Percentiles rank a stretch among this genome's conserved stretches.
phyloP scores from a whole-genome alignment of 1,139 yeast genomes.

The Blastobotrys persicus region DNA sequence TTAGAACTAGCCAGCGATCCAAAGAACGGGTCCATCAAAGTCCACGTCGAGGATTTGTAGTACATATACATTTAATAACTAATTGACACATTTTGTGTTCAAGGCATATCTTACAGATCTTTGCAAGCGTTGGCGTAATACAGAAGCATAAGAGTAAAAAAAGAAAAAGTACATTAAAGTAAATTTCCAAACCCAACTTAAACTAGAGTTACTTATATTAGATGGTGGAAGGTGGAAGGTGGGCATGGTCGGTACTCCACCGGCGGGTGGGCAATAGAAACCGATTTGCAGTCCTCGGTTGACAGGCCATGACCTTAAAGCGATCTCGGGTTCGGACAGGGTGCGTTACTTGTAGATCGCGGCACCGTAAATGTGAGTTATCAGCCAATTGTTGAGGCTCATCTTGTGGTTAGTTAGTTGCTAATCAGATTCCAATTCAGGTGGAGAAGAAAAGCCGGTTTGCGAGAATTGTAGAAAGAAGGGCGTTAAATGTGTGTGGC shows the following conservation, averaged over 20 bases:
- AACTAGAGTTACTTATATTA: too few species aligned
- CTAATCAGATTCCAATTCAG: not conserved
- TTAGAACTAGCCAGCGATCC: constrained; percentile 3
- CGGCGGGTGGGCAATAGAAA: too few species aligned
- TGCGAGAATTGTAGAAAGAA: constrained; percentile 11
- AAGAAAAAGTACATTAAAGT: too few species aligned
- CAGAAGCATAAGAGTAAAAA: too few species aligned
- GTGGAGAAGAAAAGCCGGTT: constrained; percentile 6
- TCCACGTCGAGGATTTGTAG: constrained; percentile 1
- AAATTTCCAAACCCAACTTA: too few species aligned
- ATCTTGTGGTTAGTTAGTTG: not conserved
- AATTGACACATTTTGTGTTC: too few species aligned
- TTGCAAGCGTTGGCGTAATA: too few species aligned
- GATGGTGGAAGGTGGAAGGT: too few species aligned
- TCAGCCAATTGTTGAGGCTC: not conserved
- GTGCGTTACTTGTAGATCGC: constrained; percentile 17
- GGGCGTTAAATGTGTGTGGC: constrained; percentile 9
- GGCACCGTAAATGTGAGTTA: constrained; percentile 15
- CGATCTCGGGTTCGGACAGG: constrained; percentile 19
- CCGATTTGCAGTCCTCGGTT: too few species aligned
- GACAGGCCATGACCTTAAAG: not conserved
- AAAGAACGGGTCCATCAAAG: constrained; percentile 6
- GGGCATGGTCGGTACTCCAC: too few species aligned
- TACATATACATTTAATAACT: not conserved
- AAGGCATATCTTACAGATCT: too few species aligned